phyloP scores from a whole-genome alignment of 73 alveolate species.

The Blepharisma japonicum region DNA sequence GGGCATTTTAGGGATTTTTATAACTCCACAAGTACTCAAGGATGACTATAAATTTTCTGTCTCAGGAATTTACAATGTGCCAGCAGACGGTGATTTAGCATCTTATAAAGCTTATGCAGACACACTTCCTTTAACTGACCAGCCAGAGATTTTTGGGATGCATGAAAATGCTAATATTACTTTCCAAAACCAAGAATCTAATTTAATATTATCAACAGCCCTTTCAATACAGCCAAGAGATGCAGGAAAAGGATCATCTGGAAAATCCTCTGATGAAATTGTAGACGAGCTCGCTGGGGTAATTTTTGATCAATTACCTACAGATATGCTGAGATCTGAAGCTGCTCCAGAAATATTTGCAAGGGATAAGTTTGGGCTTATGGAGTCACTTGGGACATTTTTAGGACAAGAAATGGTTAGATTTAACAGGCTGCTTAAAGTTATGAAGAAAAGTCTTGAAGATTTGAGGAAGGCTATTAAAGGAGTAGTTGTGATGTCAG shows the following conservation, averaged over 20 bases:
- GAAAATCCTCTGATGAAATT: slow-evolving; percentile 85
- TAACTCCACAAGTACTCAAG: slow-evolving; percentile 62
- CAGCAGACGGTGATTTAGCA: slow-evolving; percentile 72
- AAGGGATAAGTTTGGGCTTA: slow-evolving; percentile 59
- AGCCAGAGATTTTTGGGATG: slow-evolving; percentile 99
- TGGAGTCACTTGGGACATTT: slow-evolving; percentile 89
- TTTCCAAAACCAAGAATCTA: slow-evolving; percentile 79
- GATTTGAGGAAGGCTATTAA: slow-evolving; percentile 93
- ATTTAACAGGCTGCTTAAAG: slow-evolving; percentile 84
- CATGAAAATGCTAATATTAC: slow-evolving; percentile 99
- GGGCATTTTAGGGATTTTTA: slow-evolving; percentile 63
- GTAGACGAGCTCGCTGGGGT: slow-evolving; percentile 68
- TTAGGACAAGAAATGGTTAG: slow-evolving; percentile 84
- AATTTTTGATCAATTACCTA: slow-evolving; percentile 39
- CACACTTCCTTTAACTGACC: slow-evolving; percentile 84
- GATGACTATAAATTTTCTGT: slow-evolving; percentile 65
- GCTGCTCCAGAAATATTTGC: slow-evolving; percentile 54
- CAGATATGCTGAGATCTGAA: slow-evolving; percentile 37
- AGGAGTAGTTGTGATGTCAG: slow-evolving; percentile 96
- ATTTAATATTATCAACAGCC: slow-evolving; percentile 69
- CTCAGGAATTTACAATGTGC: slow-evolving; percentile 87
- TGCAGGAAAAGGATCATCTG: slow-evolving; percentile 57
- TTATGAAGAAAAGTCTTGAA: slow-evolving; percentile 79
- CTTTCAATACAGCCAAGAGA: slow-evolving; percentile 95
- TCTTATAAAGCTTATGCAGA: slow-evolving; percentile 73